Evolutionary conservation across 2,329 filamentous ascomycete species (phyloP).

Genomic region (Elsinoe batatas): DNA sequence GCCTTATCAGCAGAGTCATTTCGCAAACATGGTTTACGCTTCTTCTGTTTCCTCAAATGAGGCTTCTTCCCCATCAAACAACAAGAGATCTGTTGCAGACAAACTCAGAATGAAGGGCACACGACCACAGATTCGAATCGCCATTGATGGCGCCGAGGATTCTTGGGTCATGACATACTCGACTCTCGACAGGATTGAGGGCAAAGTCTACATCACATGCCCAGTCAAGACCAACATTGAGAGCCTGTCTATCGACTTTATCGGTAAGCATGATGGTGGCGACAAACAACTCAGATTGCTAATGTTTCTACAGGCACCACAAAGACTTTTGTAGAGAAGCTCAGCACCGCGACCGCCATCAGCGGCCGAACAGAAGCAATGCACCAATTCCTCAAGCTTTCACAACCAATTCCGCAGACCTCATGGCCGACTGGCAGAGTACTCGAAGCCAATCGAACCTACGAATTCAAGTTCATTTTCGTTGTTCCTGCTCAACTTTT

Average conservation of each 20-base stretch:
- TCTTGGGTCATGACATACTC: constrained; percentile 41
- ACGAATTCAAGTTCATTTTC: constrained; percentile 54
- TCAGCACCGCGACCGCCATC: constrained; percentile 42
- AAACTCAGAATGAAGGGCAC: constrained; percentile 3
- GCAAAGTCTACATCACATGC: constrained; percentile 41
- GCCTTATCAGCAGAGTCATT: neutral
- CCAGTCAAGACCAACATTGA: constrained; percentile 47
- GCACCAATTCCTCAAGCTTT: constrained; percentile 53
- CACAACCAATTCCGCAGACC: constrained; percentile 46
- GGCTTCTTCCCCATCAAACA: neutral
- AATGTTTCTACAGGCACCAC: constrained; percentile 34
- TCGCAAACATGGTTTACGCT: constrained; percentile 3
- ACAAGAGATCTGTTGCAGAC: neutral
- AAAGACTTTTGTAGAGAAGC: constrained; percentile 45
- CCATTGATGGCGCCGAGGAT: constrained; percentile 28
- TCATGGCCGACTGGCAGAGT: constrained; percentile 47
- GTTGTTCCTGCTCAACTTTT: constrained; percentile 52
- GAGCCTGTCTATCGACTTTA: constrained; percentile 48
- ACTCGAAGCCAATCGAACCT: constrained; percentile 44
- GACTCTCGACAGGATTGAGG: constrained; percentile 48
- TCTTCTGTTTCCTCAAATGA: constrained; percentile 9
- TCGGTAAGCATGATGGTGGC: constrained; percentile 33
- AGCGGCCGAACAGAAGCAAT: constrained; percentile 46
- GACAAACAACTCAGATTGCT: constrained; percentile 7
- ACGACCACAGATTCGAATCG: constrained; percentile 33